These are phyloP conservation scores for Colletotrichum navitas DNA, from an alignment of 2,329 filamentous ascomycete species.

Conservation along the genomic window DNA sequence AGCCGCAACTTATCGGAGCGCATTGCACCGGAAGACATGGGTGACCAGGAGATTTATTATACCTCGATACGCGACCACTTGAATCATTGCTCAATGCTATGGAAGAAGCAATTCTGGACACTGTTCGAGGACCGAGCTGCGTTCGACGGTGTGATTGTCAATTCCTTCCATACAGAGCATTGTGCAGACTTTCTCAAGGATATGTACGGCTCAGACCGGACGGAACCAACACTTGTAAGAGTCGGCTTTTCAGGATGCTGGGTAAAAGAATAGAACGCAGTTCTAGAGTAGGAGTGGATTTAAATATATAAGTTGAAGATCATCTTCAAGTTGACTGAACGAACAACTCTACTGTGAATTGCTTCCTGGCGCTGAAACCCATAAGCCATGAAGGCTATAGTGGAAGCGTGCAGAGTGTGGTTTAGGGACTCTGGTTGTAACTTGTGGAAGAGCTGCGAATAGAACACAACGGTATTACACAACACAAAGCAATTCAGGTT, in stretches of 20 bases:
- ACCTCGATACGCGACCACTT: conserved; percentile 45
- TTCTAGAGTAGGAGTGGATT: background rate
- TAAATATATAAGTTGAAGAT: too few species aligned
- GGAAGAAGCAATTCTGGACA: conserved; percentile 47
- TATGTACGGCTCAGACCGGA: conserved; percentile 21
- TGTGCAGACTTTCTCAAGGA: conserved; percentile 43
- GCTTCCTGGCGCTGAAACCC: too few species aligned
- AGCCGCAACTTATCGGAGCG: conserved; percentile 43
- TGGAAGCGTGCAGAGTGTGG: too few species aligned
- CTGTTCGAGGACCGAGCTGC: conserved; percentile 44
- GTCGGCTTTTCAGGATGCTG: conserved; percentile 29
- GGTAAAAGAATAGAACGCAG: background rate
- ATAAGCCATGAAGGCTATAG: too few species aligned
- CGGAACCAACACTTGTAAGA: conserved; percentile 29
- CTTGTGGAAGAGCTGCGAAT: too few species aligned
- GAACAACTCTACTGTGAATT: too few species aligned
- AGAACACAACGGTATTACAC: too few species aligned
- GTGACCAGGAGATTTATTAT: conserved; percentile 44
- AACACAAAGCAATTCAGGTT: too few species aligned
- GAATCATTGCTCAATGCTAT: conserved; percentile 47
- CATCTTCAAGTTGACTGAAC: too few species aligned
- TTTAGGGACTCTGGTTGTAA: too few species aligned
- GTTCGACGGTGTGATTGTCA: conserved; percentile 44
- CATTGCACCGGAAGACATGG: conserved; percentile 43
- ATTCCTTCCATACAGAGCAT: conserved; percentile 46